Percentiles rank a stretch among this genome's conserved stretches.
These are phyloP conservation scores for Tilletia setariae DNA, from an alignment of 1,284 basidiomycete species.

Conservation along the genomic window DNA sequence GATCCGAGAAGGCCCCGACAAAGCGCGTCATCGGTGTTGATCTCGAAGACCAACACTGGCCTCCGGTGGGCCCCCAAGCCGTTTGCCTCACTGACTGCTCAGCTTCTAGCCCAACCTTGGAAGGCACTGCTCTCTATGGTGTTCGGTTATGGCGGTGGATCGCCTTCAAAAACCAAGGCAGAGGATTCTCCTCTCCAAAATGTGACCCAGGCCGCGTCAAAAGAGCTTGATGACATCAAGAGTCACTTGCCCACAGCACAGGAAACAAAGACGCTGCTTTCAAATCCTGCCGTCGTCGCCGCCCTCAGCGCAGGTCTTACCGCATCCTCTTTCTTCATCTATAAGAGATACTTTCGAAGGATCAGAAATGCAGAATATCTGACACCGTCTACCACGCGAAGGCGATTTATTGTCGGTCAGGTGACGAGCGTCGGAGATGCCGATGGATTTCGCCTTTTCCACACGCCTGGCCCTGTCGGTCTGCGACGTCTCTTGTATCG, in stretches of 20 bases:
- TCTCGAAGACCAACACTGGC: too few relatives aligned
- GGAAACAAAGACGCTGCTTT: background rate
- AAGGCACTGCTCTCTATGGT: too few relatives aligned
- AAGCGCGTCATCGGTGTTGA: too few relatives aligned
- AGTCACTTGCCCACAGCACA: background rate
- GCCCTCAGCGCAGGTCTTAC: conserved; percentile 1
- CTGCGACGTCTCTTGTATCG: conserved; percentile 33
- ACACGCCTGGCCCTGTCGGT: conserved; percentile 43
- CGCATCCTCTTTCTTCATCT: conserved; percentile 23
- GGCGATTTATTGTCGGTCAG: conserved; percentile 43
- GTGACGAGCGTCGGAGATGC: conserved; percentile 51
- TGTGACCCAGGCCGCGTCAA: background rate
- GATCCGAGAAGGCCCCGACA: too few relatives aligned
- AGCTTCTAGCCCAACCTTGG: too few relatives aligned
- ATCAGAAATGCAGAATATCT: conserved; percentile 45
- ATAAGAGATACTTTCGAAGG: conserved; percentile 50
- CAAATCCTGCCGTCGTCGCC: background rate
- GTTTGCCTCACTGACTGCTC: too few relatives aligned
- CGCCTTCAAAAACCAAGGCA: background rate
- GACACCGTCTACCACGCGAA: conserved; percentile 42
- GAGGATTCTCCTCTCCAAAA: background rate
- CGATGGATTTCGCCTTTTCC: conserved; percentile 52
- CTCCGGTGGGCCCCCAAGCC: too few relatives aligned
- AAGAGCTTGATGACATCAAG: background rate
- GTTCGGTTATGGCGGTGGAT: background rate